Evolutionary conservation across 2,329 filamentous ascomycete species (phyloP).

Genomic region (Penicillium sp.): DNA sequence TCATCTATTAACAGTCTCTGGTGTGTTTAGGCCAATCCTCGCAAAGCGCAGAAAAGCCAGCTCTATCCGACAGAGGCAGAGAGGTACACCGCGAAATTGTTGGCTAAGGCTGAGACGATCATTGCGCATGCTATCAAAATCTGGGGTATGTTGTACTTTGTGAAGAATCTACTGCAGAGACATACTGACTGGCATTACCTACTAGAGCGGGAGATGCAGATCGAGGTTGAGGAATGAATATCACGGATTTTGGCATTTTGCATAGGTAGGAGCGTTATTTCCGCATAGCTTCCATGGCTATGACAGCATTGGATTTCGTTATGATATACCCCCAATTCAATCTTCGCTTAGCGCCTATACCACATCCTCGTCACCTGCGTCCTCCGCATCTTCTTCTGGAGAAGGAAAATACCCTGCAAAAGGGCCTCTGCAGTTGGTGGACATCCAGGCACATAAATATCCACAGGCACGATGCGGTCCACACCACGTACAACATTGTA

Average conservation of each 20-base stretch:
- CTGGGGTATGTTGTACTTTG: slow-evolving; percentile 49
- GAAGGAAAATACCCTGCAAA: slow-evolving; percentile 65
- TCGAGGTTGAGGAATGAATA: slow-evolving; percentile 34
- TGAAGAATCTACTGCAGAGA: background rate
- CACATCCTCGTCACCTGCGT: slow-evolving; percentile 51
- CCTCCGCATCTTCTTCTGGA: slow-evolving; percentile 70
- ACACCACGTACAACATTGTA: slow-evolving; percentile 74
- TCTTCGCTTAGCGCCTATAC: slow-evolving; percentile 47
- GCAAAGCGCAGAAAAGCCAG: slow-evolving; percentile 52
- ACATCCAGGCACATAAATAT: slow-evolving; percentile 77
- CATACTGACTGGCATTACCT: slow-evolving; percentile 4
- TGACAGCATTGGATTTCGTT: background rate
- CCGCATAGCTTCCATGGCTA: slow-evolving; percentile 50
- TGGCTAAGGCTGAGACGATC: slow-evolving; percentile 66
- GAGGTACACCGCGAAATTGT: slow-evolving; percentile 62
- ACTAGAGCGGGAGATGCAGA: slow-evolving; percentile 36
- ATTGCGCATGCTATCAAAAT: slow-evolving; percentile 65
- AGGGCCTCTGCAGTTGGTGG: slow-evolving; percentile 53
- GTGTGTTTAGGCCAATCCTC: slow-evolving; percentile 59
- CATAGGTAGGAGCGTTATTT: slow-evolving; percentile 3
- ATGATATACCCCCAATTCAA: background rate
- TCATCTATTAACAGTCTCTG: background rate
- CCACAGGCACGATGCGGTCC: slow-evolving; percentile 73
- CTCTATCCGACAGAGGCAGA: slow-evolving; percentile 56
- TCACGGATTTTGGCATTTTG: background rate